phyloP scores from a whole-genome alignment of 2,329 filamentous ascomycete species.

The Xylariaceae sp. region DNA sequence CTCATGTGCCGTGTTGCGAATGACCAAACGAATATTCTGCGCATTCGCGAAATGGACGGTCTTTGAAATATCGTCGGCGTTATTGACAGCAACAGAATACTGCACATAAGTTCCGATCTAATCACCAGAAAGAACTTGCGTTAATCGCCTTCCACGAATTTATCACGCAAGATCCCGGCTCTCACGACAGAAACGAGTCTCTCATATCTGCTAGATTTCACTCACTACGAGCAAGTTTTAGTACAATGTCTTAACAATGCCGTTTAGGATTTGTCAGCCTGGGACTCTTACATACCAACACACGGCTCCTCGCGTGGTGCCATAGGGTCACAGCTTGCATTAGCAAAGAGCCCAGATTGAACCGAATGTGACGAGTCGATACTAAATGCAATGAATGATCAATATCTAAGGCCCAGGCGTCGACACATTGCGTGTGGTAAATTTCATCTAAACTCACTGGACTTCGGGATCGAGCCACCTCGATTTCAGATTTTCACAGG shows the following conservation, averaged over 20 bases:
- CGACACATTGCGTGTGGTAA: no score
- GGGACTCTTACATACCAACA: conserved; percentile 6
- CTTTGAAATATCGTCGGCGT: conserved; percentile 27
- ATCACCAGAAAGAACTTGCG: no score
- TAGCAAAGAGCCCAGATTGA: conserved; percentile 38
- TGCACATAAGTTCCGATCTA: conserved; percentile 40
- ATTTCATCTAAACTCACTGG: no score
- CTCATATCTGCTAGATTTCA: no score
- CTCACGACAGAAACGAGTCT: no score
- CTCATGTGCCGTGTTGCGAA: conserved; percentile 44
- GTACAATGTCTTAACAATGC: no score
- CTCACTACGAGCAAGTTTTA: no score
- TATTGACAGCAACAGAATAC: conserved; percentile 36
- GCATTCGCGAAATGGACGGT: conserved; percentile 34
- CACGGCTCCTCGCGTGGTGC: conserved; percentile 38
- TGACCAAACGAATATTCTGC: conserved; percentile 39
- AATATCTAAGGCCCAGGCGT: no score
- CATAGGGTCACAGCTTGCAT: conserved; percentile 39
- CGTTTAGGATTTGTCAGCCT: no score
- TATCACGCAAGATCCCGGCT: no score
- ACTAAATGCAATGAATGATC: no score
- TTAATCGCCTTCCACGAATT: no score
- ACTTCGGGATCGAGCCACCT: conserved; percentile 42
- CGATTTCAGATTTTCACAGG: conserved; percentile 39
- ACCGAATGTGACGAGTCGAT: conserved; percentile 28